phyloP scores from a whole-genome alignment of 345 rosid species.

The Crucihimalaya himalaica region DNA sequence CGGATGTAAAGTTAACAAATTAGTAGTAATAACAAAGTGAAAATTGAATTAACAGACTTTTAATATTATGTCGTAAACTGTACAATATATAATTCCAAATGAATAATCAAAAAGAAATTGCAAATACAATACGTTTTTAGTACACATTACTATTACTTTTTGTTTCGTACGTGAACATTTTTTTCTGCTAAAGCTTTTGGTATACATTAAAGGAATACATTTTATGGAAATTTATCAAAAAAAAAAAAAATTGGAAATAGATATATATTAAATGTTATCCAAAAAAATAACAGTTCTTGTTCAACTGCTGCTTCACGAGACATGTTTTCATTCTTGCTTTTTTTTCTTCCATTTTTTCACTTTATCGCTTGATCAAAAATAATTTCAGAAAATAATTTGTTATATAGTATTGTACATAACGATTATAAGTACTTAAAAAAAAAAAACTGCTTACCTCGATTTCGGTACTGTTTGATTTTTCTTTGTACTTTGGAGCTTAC shows the following conservation, averaged over 20 bases:
- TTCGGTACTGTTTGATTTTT: conserved; percentile 34
- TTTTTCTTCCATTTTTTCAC: background rate
- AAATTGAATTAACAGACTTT: background rate
- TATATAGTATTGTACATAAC: background rate
- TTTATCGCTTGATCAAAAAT: background rate
- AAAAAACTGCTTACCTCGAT: conserved; percentile 27
- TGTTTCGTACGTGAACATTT: background rate
- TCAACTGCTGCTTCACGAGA: conserved; percentile 42
- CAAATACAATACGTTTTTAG: background rate
- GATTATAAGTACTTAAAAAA: background rate
- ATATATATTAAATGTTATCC: background rate
- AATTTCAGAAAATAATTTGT: background rate
- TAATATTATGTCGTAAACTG: background rate
- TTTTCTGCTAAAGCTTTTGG: too few relatives aligned
- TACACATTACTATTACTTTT: background rate
- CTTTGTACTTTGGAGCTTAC: conserved; percentile 37
- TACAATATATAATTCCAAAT: background rate
- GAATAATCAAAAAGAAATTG: background rate
- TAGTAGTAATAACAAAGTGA: background rate
- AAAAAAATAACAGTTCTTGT: conserved; percentile 15
- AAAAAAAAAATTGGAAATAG: background rate
- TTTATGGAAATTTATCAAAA: background rate
- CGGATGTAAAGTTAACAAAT: background rate
- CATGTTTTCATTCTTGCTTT: conserved; percentile 26
- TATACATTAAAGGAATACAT: background rate